phyloP scores from a whole-genome alignment of 495 filamentous ascomycete genomes.

The Xylaria telfairii region DNA sequence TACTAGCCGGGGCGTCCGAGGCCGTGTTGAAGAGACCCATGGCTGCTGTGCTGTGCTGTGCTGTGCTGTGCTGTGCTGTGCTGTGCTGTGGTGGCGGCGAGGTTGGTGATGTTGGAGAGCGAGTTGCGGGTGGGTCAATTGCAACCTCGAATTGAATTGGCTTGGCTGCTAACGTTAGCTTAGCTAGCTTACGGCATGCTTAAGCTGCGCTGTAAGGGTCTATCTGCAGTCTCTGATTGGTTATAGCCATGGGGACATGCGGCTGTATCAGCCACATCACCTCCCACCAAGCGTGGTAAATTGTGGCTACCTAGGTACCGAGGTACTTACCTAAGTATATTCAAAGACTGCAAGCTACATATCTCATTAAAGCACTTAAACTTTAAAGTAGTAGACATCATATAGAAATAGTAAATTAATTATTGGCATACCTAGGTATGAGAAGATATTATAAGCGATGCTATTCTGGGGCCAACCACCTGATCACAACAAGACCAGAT shows the following conservation, averaged over 20 bases:
- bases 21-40: constrained; percentile 24
- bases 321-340: background rate
- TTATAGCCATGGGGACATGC: background rate
- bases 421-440: too few species aligned
- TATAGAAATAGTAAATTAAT: too few species aligned
- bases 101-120: background rate
- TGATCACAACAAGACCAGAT: too few species aligned
- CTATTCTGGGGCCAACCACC: too few species aligned
- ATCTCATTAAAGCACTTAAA: too few species aligned
- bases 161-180: background rate
- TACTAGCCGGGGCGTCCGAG: constrained; percentile 22
- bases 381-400: too few species aligned
- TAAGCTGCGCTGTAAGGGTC: background rate
- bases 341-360: too few species aligned
- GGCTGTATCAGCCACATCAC: background rate
- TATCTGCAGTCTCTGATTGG: background rate
- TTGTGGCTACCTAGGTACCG: too few species aligned
- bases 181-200: background rate
- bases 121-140: constrained; percentile 1
- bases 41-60: background rate
- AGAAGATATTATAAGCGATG: too few species aligned
- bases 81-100: background rate
- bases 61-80: background rate
- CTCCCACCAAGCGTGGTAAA: background rate
- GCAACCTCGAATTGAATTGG: background rate